Evolutionary conservation across 2,329 filamentous ascomycete species (phyloP).

Genomic region (Colletotrichum coccodes): DNA sequence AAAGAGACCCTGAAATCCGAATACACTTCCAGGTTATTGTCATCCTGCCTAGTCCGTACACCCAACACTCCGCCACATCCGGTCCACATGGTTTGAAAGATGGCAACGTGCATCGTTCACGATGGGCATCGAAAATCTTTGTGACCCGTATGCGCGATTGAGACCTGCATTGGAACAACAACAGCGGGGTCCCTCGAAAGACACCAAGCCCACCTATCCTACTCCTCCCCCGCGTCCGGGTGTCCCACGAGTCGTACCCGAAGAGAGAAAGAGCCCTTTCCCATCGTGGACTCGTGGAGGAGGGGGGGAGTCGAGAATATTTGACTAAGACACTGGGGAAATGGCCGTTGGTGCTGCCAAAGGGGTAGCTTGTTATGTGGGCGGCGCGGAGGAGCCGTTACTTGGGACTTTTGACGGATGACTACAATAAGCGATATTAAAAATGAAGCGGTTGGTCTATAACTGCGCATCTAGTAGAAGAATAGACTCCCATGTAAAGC

Average conservation of each 20-base stretch:
- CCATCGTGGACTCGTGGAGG: neutral
- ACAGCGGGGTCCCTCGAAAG: neutral
- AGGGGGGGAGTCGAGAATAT: neutral
- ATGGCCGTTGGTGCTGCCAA: neutral
- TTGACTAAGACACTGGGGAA: neutral
- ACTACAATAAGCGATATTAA: neutral
- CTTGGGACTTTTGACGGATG: neutral
- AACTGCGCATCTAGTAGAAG: neutral
- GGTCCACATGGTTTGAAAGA: constrained; percentile 15
- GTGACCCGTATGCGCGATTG: neutral
- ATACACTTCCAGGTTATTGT: neutral
- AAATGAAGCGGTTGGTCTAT: neutral
- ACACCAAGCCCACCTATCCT: neutral
- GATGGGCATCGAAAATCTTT: neutral
- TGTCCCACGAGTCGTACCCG: neutral
- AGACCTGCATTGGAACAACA: constrained; percentile 5
- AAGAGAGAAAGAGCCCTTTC: neutral
- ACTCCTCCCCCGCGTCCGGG: neutral
- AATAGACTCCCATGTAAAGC: neutral
- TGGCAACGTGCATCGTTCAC: constrained; percentile 3
- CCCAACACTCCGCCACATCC: neutral
- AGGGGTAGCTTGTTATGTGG: neutral
- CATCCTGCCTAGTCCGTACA: neutral
- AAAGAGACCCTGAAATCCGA: constrained; percentile 8
- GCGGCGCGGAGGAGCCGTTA: neutral